A percentile compares a stretch with the other conserved stretches of the same genome.
These are phyloP conservation scores for Lachancea lanzarotensis DNA, from an alignment of 805 yeast species.

Conservation along the genomic window DNA sequence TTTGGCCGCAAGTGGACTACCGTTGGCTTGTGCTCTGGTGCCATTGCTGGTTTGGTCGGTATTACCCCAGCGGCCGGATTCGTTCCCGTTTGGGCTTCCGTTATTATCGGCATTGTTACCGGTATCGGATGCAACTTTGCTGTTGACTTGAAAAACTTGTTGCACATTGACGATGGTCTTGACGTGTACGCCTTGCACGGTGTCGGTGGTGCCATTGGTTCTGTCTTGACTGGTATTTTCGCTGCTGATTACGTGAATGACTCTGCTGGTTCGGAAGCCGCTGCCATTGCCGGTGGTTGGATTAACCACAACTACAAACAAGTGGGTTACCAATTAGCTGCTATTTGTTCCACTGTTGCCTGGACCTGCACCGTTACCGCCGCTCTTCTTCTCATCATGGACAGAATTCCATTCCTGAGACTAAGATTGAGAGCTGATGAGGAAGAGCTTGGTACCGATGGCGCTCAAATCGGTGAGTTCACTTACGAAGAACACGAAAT, in stretches of 20 bases:
- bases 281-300: slow-evolving; percentile 79
- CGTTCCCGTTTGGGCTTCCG: slow-evolving; percentile 86
- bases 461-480: slow-evolving; percentile 85
- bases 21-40: slow-evolving; percentile 90
- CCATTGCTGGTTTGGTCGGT: slow-evolving; percentile 89
- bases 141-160: slow-evolving; percentile 64
- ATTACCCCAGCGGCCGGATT: slow-evolving; percentile 96
- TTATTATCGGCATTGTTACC: slow-evolving; percentile 74
- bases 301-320: slow-evolving; percentile 75
- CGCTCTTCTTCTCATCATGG: slow-evolving; percentile 57
- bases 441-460: slow-evolving; percentile 83
- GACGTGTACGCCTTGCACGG: slow-evolving; percentile 94
- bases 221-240: slow-evolving; percentile 80
- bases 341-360: slow-evolving; percentile 56
- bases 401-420: slow-evolving; percentile 72
- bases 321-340: slow-evolving; percentile 85
- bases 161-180: slow-evolving; percentile 87
- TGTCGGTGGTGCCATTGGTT: slow-evolving; percentile 85
- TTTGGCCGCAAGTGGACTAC: slow-evolving; percentile 88
- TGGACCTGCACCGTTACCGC: slow-evolving; percentile 76
- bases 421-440: slow-evolving; percentile 80
- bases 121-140: slow-evolving; percentile 78
- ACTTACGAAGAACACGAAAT: slow-evolving; percentile 61
- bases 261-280: slow-evolving; percentile 54
- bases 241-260: slow-evolving; percentile 89